Evolutionary conservation across 139 green algal species (phyloP), one percentile per base, ranked within the genome.

Genomic region (Chlorella vulgaris): DNA sequence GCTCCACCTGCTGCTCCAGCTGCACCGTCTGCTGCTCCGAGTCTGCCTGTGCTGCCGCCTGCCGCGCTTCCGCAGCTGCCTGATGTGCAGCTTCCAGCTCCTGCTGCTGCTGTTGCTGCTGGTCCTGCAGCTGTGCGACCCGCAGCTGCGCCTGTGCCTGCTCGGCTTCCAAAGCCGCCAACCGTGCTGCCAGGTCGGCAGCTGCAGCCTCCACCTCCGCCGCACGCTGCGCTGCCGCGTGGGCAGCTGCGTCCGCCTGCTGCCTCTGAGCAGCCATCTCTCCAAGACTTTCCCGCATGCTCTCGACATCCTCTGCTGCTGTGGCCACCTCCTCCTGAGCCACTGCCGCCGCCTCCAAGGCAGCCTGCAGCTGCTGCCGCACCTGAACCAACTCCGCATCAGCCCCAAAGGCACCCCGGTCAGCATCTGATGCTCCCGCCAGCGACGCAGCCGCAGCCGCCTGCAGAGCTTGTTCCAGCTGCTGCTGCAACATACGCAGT

Each of bases 31-130:
- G 26, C 40, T 42, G 38, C 31, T 13, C 62, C 8, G 78, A n/a
- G 33, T 28, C 39, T 5, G 50, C 71, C 50, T 68, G 28, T 21
- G 70, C 70, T 22, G 50, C 33, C 18, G 35, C 51, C 7, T 50
- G 22, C 50, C 26, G 26, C 5, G 35, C 71, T 21, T 36, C 69
- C 0, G 73, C 73, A 2, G 53, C 36, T 0, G 73, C 53, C 53
- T 79, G 69, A 28, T 62, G 69, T 18, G 73, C 53, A 3, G n/a
- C 60, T 0, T 42, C 60, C 58, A 81, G 60, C 74, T 81, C 38
- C 74, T 81, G 74, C 47, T 58, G 47, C 47, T 24, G 15, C 47
- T n/a, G n/a, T n/a, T n/a, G n/a, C 60, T 62, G 75, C 75, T 62
- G 40, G n/a, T 6, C 62, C 2, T 21, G 31, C 13, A 75, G 31